phyloP scores from a whole-genome alignment of 129 eudicot species.

The Rutidosis leptorrhynchoides region DNA sequence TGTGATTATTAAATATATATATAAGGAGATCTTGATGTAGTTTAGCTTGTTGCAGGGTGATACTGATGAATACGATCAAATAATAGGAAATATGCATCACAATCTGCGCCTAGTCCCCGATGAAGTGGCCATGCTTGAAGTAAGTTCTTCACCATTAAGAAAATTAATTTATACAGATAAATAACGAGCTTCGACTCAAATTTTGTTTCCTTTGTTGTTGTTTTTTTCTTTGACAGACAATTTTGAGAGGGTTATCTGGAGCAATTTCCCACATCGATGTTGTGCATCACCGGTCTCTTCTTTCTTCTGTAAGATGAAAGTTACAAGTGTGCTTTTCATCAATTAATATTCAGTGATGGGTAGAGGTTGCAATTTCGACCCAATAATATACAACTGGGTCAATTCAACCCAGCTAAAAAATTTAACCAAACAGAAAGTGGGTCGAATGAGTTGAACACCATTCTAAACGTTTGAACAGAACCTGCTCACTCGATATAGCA shows the following conservation, averaged over 20 bases:
- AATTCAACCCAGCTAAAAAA: not conserved
- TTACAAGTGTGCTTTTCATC: not conserved
- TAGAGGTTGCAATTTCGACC: not conserved
- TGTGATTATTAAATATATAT: no score
- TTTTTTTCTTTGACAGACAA: slow-evolving; percentile 47
- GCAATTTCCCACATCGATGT: slow-evolving; percentile 62
- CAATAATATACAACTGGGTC: not conserved
- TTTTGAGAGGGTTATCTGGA: slow-evolving; percentile 70
- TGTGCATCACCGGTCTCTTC: slow-evolving; percentile 67
- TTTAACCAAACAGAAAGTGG: not conserved
- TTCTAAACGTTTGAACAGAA: not conserved
- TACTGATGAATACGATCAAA: slow-evolving; percentile 46
- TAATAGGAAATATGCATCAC: slow-evolving; percentile 58
- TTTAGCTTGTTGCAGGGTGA: slow-evolving; percentile 54
- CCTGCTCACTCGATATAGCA: not conserved
- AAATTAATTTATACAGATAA: slow-evolving; percentile 2
- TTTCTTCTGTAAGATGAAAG: slow-evolving; percentile 58
- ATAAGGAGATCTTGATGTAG: slow-evolving; percentile 3
- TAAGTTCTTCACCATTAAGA: slow-evolving; percentile 29
- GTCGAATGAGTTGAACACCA: not conserved
- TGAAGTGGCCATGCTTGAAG: slow-evolving; percentile 87
- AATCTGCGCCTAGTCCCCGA: slow-evolving; percentile 49
- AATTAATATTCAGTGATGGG: not conserved
- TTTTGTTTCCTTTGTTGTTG: not conserved
- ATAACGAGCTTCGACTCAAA: not conserved